These are phyloP conservation scores for Trichomonascaceae sp. DNA, from an alignment of 1,139 yeast genomes.

Conservation along the genomic window DNA sequence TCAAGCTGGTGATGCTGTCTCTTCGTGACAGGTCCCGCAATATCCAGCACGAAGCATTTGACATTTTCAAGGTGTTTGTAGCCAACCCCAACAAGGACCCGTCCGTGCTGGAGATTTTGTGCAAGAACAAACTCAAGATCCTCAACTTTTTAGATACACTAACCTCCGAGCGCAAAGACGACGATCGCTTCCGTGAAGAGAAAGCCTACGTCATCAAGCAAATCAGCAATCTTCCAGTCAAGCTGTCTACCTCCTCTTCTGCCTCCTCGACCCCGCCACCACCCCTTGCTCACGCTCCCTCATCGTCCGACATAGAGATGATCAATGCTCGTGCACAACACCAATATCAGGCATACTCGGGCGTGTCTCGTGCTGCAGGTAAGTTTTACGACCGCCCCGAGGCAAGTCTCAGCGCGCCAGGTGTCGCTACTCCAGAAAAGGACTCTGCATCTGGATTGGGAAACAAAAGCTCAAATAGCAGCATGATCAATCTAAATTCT, in stretches of 20 bases:
- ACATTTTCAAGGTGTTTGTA: slow-evolving; percentile 79
- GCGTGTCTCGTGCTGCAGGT: too few species aligned
- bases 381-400: too few species aligned
- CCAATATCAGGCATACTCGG: slow-evolving; percentile 4
- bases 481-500: too few species aligned
- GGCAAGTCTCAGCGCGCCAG: too few species aligned
- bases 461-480: too few species aligned
- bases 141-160: slow-evolving; percentile 52
- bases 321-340: background rate
- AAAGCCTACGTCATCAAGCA: slow-evolving; percentile 67
- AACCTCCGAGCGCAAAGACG: slow-evolving; percentile 48
- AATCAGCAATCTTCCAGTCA: slow-evolving; percentile 44
- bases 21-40: slow-evolving; percentile 83
- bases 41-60: slow-evolving; percentile 81
- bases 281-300: slow-evolving; percentile 4
- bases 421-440: too few species aligned
- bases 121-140: slow-evolving; percentile 69
- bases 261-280: slow-evolving; percentile 9
- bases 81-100: slow-evolving; percentile 89
- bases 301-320: background rate
- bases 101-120: slow-evolving; percentile 64
- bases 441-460: too few species aligned
- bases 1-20: slow-evolving; percentile 75
- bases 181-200: slow-evolving; percentile 62
- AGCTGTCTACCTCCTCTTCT: too few species aligned